Percentiles rank a stretch among this genome's conserved stretches.
Conservation (phyloP, 495 filamentous ascomycete genomes). For the Penicillium ochrochloron region DNA sequence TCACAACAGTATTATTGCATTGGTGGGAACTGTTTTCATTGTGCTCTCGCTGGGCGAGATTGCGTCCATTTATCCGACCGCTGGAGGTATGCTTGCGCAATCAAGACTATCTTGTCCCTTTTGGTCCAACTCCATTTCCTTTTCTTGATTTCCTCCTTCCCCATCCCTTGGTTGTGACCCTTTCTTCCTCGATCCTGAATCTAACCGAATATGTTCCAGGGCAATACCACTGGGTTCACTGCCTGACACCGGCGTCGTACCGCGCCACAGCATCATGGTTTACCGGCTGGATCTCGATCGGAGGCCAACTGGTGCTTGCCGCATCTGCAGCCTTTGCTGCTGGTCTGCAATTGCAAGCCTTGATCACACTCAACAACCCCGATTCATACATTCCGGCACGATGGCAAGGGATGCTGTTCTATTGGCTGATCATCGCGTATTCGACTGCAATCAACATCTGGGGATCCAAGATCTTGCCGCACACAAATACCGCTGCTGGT, state of each 20-base stretch:
- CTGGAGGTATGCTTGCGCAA: conserved; percentile 25
- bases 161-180: too few species aligned
- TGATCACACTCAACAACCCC: conserved; percentile 32
- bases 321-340: conserved; percentile 36
- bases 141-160: too few species aligned
- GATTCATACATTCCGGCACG: conserved; percentile 25
- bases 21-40: conserved; percentile 30
- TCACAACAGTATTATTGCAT: conserved; percentile 23
- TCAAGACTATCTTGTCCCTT: neutral
- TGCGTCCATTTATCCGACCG: conserved; percentile 32
- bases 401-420: conserved; percentile 35
- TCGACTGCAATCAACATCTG: conserved; percentile 27
- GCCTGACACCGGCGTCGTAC: conserved; percentile 27
- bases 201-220: conserved; percentile 7
- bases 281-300: conserved; percentile 36
- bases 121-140: too few species aligned
- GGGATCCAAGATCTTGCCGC: conserved; percentile 32
- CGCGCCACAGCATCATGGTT: conserved; percentile 31
- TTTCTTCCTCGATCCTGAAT: too few species aligned
- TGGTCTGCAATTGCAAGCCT: conserved; percentile 29
- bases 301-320: conserved; percentile 37
- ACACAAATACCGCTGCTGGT: conserved; percentile 31
- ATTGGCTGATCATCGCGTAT: conserved; percentile 29
- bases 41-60: conserved; percentile 33
- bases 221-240: conserved; percentile 36